These are phyloP conservation scores for Trypanosoma mega DNA, from an alignment of 208 protist genomes.

Conservation along the genomic window DNA sequence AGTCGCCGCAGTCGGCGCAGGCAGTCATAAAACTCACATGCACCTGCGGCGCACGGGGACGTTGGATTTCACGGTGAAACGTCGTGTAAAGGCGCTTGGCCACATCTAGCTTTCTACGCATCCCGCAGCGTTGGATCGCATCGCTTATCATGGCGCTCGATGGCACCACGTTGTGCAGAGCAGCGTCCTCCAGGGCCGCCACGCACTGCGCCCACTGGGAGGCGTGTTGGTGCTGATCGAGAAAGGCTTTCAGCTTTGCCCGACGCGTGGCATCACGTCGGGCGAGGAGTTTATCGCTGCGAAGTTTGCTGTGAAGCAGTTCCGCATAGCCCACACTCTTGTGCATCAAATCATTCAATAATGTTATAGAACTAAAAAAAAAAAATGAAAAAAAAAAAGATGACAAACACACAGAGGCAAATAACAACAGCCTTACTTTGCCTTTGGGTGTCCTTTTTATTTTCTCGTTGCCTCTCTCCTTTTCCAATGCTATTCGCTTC, in stretches of 20 bases:
- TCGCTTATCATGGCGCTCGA: conserved; percentile 48
- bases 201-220: conserved; percentile 54
- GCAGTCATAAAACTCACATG: conserved; percentile 68
- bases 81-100: conserved; percentile 48
- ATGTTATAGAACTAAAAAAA: too few relatives aligned
- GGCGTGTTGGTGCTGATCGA: conserved; percentile 48
- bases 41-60: conserved; percentile 40
- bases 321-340: conserved; percentile 27
- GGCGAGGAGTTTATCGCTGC: conserved; percentile 38
- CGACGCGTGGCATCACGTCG: conserved; percentile 33
- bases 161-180: conserved; percentile 41
- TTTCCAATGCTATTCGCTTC: too few relatives aligned
- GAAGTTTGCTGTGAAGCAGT: conserved; percentile 39
- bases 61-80: conserved; percentile 40
- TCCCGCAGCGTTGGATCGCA: conserved; percentile 54
- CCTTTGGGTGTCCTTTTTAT: too few relatives aligned
- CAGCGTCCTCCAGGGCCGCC: conserved; percentile 47
- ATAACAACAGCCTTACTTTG: too few relatives aligned
- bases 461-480: too few relatives aligned
- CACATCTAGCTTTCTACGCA: conserved; percentile 32
- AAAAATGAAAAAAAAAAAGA: too few relatives aligned
- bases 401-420: too few relatives aligned
- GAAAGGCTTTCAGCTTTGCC: conserved; percentile 45
- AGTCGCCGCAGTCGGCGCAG: conserved; percentile 49
- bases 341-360: conserved; percentile 10